A percentile compares a stretch with the other conserved stretches of the same genome.
These are phyloP conservation scores for Rhododendron vialii DNA, from an alignment of 148 eudicot species.

Conservation along the genomic window DNA sequence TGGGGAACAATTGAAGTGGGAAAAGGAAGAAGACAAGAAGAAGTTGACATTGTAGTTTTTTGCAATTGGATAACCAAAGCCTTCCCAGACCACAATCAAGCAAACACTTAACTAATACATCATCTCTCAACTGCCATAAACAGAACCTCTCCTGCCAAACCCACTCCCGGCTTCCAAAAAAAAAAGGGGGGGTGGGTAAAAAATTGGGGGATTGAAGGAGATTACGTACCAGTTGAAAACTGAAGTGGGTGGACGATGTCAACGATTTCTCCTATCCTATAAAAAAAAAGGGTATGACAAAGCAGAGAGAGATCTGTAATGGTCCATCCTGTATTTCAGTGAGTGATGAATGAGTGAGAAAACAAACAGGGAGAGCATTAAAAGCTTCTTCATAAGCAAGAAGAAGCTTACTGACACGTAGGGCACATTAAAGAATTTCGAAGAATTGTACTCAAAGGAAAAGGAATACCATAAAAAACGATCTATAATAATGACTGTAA, in stretches of 20 bases:
- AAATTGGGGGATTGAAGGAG: not conserved
- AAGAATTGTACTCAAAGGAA: not conserved
- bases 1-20: not conserved
- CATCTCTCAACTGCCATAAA: conserved; percentile 1
- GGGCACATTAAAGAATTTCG: not conserved
- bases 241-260: not conserved
- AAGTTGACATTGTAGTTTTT: not conserved
- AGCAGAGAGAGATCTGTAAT: not conserved
- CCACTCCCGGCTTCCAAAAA: not conserved
- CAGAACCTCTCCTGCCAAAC: not conserved
- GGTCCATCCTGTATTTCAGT: not conserved
- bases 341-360: not conserved
- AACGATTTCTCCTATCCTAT: not conserved
- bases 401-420: not conserved
- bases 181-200: no score
- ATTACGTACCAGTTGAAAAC: not conserved
- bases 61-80: not conserved
- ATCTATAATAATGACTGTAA: not conserved
- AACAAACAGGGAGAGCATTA: not conserved
- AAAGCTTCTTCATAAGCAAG: not conserved
- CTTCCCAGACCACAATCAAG: not conserved
- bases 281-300: not conserved
- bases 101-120: not conserved
- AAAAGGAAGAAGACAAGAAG: not conserved
- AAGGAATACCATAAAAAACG: not conserved